Percentiles rank a stretch among this genome's conserved stretches.
phyloP scores from a whole-genome alignment of 441 rosid species.

The Erysimum cheiri region DNA sequence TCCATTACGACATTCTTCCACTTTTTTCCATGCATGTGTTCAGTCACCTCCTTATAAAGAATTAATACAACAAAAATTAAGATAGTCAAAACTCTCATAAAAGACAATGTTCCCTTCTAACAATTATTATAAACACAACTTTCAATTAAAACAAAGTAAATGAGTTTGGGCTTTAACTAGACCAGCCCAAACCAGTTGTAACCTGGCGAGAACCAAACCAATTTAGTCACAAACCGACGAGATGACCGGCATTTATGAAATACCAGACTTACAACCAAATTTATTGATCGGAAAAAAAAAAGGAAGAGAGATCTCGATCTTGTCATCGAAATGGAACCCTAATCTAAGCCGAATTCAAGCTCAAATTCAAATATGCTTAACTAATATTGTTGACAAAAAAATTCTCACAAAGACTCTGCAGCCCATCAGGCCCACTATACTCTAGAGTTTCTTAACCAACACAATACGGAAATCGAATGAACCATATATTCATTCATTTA shows the following conservation, averaged over 20 bases:
- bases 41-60: constrained; percentile 2
- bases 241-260: background rate
- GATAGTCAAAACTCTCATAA: background rate
- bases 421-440: background rate
- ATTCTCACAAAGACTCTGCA: background rate
- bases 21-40: background rate
- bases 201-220: background rate
- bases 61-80: background rate
- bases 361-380: too few relatives aligned
- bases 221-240: background rate
- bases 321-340: background rate
- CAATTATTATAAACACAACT: background rate
- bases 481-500: background rate
- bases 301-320: background rate
- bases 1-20: constrained; percentile 8
- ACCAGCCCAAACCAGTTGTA: background rate
- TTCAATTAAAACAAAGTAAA: background rate
- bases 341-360: background rate
- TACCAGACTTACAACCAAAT: background rate
- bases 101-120: background rate
- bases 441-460: background rate
- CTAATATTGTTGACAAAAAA: background rate
- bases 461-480: background rate
- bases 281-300: background rate
- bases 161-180: background rate